Conservation (phyloP, 257 asterid genomes). For the Ocimum tenuiflorum region DNA sequence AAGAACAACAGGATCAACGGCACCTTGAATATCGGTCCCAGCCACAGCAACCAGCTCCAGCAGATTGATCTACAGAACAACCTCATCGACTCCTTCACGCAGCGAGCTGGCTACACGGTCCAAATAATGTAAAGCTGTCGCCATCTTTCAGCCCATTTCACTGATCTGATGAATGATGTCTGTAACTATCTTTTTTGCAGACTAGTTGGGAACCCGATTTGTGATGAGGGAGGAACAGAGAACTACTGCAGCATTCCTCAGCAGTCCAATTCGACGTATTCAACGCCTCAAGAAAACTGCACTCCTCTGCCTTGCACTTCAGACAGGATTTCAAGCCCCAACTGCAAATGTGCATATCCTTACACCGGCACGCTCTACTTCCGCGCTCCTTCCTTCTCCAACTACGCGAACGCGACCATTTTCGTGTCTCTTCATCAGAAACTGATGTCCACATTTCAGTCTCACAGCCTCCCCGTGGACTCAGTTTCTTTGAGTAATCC, state of each 20-base stretch:
- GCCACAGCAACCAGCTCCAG: constrained; percentile 34
- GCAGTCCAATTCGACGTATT: constrained; percentile 31
- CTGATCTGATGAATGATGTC: neutral
- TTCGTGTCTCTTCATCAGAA: constrained; percentile 32
- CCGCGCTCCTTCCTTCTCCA: constrained; percentile 75
- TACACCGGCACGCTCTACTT: constrained; percentile 57
- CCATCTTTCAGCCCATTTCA: neutral
- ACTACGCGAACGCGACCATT: constrained; percentile 34
- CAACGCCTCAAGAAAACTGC: constrained; percentile 55
- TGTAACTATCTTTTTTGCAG: constrained; percentile 27
- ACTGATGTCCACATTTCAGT: constrained; percentile 35
- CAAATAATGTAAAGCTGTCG: constrained; percentile 39
- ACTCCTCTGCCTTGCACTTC: constrained; percentile 34
- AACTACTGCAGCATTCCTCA: constrained; percentile 37
- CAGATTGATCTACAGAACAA: constrained; percentile 44
- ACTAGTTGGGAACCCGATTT: constrained; percentile 51
- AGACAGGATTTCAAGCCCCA: constrained; percentile 50
- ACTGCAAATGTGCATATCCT: constrained; percentile 68
- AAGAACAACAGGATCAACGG: constrained; percentile 51
- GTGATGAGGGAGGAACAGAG: constrained; percentile 29
- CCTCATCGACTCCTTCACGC: constrained; percentile 30
- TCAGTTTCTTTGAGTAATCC: constrained; percentile 68
- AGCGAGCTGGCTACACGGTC: constrained; percentile 20
- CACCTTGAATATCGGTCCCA: constrained; percentile 34
- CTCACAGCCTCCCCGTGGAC: constrained; percentile 51